These are phyloP conservation scores for Choiromyces venosus DNA, from an alignment of 495 filamentous ascomycete species.

Conservation along the genomic window DNA sequence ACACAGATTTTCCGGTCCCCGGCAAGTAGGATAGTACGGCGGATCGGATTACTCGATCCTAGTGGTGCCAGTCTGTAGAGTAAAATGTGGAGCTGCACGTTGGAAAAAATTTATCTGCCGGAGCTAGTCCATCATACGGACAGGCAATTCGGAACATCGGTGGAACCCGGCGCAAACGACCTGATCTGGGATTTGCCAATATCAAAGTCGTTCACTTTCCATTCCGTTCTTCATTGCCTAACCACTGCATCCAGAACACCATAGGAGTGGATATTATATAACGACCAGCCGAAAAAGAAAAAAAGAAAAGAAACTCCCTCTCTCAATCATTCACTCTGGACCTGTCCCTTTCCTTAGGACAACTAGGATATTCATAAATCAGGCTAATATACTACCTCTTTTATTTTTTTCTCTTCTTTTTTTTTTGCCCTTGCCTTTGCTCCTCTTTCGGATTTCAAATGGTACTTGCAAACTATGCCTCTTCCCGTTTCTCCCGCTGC, in stretches of 20 bases:
- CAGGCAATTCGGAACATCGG: neutral
- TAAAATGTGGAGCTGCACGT: neutral
- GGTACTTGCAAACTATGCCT: neutral
- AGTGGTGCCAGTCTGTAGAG: neutral
- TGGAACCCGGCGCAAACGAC: neutral
- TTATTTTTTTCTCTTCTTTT: neutral
- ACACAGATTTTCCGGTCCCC: neutral
- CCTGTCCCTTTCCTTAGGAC: neutral
- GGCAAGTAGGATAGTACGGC: neutral
- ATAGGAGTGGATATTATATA: neutral
- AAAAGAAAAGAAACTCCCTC: neutral
- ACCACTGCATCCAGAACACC: neutral
- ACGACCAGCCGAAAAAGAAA: neutral
- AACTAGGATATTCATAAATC: neutral
- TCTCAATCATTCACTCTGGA: neutral
- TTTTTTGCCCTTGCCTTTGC: neutral
- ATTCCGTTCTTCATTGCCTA: neutral
- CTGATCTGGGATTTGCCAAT: neutral
- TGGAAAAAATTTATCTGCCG: neutral
- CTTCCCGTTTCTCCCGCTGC: neutral
- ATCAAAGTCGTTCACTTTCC: neutral
- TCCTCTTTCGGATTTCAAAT: neutral
- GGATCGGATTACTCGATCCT: neutral
- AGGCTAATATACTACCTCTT: neutral
- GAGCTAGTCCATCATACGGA: neutral